These are phyloP conservation scores for sorghum (Sorghum bicolor) DNA, from an alignment of 176 grass and related monocot genomes.

Conservation along the genomic window Sorghum_bicolor_NCBIv3 NC_012879.2:23211001-23211500, in stretches of 20 bases:
- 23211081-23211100: no score
- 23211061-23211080: no score
- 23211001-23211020: no score
- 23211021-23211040: no score
- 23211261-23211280: slow-evolving; percentile 84
- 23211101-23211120: no score
- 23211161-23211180: slow-evolving; percentile 96
- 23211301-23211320: slow-evolving; percentile 25
- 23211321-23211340: slow-evolving; percentile 23
- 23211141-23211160: slow-evolving; percentile 99
- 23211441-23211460: slow-evolving; percentile 20
- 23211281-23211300: slow-evolving; percentile 93
- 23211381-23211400: slow-evolving; percentile 12
- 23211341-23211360: slow-evolving; percentile 7
- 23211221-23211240: slow-evolving; percentile 96
- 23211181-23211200: slow-evolving; percentile 92
- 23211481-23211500: neutral
- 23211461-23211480: neutral
- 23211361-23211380: slow-evolving; percentile 1
- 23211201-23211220: slow-evolving; percentile 87
- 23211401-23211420: slow-evolving; percentile 11
- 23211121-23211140: slow-evolving; percentile 13
- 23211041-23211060: no score
- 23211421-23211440: slow-evolving; percentile 8
- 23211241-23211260: slow-evolving; percentile 95